Conservation (phyloP, 345 rosid species). For the Hypericum androsaemum region DNA sequence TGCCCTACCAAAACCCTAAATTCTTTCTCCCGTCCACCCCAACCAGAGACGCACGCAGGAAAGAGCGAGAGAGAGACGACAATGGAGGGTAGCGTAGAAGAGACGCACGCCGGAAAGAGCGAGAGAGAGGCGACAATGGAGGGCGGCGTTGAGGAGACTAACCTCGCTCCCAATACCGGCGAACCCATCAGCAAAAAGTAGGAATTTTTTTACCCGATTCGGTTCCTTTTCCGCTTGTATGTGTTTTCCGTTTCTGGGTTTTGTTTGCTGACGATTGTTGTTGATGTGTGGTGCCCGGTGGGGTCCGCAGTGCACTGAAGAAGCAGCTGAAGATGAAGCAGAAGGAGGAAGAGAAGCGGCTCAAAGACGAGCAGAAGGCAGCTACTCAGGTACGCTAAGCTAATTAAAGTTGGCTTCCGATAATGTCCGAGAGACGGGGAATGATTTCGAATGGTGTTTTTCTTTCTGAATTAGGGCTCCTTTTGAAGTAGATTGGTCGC, state of each 20-base stretch:
- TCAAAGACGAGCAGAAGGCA: slow-evolving; percentile 52
- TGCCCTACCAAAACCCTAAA: too few relatives aligned
- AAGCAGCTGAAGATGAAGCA: slow-evolving; percentile 37
- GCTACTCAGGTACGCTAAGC: slow-evolving; percentile 35
- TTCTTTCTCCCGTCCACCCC: too few relatives aligned
- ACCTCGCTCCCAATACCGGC: slow-evolving; percentile 18
- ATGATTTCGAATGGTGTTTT: too few relatives aligned
- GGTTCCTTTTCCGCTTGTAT: background rate
- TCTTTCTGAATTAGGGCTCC: too few relatives aligned
- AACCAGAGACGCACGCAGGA: too few relatives aligned
- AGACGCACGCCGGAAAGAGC: too few relatives aligned
- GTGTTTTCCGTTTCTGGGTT: background rate
- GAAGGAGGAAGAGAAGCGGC: too few relatives aligned
- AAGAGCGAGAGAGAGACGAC: too few relatives aligned
- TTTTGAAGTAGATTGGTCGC: too few relatives aligned
- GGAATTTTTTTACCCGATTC: background rate
- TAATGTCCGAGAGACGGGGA: too few relatives aligned
- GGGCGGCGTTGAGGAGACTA: slow-evolving; percentile 3
- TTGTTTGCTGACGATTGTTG: background rate
- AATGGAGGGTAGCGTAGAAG: slow-evolving; percentile 3
- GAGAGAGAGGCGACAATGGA: too few relatives aligned
- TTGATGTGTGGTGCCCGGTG: background rate
- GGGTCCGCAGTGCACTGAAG: slow-evolving; percentile 57
- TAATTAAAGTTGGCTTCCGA: too few relatives aligned
- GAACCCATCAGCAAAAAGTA: slow-evolving; percentile 76